Percentiles rank a stretch among this genome's conserved stretches.
Evolutionary conservation across 2,329 filamentous ascomycete genomes (phyloP).

Genomic region (Fusarium albosuccineum): DNA sequence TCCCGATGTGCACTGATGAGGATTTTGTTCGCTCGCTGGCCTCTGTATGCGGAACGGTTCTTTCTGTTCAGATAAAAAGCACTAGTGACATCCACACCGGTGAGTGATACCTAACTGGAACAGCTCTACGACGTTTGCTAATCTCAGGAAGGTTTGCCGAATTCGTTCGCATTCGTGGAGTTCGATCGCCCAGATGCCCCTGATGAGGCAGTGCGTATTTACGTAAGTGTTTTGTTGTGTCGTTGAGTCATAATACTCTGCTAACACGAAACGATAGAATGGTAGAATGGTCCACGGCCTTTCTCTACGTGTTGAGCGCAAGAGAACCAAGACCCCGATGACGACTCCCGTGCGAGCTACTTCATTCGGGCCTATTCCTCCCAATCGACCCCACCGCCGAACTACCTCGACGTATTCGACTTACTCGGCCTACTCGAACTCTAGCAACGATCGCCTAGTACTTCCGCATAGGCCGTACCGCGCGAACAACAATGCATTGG

Average conservation of each 20-base stretch:
- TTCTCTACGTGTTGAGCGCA: conserved; percentile 55
- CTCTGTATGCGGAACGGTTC: conserved; percentile 54
- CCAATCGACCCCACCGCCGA: conserved; percentile 20
- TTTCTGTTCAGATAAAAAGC: conserved; percentile 27
- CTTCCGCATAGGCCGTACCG: neutral
- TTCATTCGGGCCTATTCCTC: neutral
- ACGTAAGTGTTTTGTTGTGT: conserved; percentile 50
- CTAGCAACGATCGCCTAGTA: neutral
- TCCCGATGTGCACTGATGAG: conserved; percentile 56
- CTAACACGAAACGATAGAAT: conserved; percentile 46
- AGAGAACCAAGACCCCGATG: conserved; percentile 43
- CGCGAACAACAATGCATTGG: neutral
- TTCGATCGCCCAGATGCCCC: conserved; percentile 54
- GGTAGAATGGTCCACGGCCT: conserved; percentile 49
- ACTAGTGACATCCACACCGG: conserved; percentile 14
- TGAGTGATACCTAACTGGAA: conserved; percentile 18
- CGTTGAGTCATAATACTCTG: neutral
- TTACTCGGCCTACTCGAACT: neutral
- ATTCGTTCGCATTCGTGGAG: conserved; percentile 56
- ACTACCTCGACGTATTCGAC: conserved; percentile 6
- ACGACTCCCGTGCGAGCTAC: neutral
- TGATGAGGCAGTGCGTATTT: conserved; percentile 51
- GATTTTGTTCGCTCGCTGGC: conserved; percentile 54
- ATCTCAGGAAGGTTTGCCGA: conserved; percentile 33
- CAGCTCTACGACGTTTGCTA: conserved; percentile 15